phyloP scores from a whole-genome alignment of 768 basidiomycete species.

The Leccinum boreale region DNA sequence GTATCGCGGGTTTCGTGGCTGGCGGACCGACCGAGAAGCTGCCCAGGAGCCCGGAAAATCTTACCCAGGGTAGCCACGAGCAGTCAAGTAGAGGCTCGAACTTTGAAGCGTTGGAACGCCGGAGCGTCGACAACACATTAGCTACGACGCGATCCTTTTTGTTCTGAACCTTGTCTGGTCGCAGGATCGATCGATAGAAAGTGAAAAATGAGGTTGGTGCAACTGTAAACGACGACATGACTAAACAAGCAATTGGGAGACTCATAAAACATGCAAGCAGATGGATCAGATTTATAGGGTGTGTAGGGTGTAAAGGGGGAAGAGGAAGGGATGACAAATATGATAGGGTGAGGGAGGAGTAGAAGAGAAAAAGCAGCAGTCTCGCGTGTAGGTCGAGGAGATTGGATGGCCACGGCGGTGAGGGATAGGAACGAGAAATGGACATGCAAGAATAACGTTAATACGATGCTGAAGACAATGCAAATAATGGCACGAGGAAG shows the following conservation, averaged over 20 bases:
- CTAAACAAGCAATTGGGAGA: not conserved
- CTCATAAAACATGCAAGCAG: not conserved
- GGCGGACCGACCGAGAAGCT: too few relatives aligned
- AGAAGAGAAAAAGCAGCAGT: not conserved
- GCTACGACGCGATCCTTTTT: too few relatives aligned
- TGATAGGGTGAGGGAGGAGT: not conserved
- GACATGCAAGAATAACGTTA: constrained; percentile 15
- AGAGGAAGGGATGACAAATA: not conserved
- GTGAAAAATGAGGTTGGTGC: not conserved
- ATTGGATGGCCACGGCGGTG: too few relatives aligned
- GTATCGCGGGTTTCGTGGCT: too few relatives aligned
- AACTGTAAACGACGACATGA: not conserved
- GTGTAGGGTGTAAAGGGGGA: not conserved
- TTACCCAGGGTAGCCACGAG: too few relatives aligned
- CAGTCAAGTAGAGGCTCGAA: too few relatives aligned
- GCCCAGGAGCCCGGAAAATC: too few relatives aligned
- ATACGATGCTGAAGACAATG: constrained; percentile 18
- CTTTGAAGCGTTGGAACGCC: too few relatives aligned
- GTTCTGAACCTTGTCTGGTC: too few relatives aligned
- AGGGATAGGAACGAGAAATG: not conserved
- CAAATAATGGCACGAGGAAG: not conserved
- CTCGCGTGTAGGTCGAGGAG: not conserved
- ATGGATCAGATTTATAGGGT: not conserved
- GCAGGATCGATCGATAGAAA: not conserved
- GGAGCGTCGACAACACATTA: too few relatives aligned